These are phyloP conservation scores for Penicillium atrosanguineum DNA, from an alignment of 495 filamentous ascomycete genomes.

Conservation along the genomic window DNA sequence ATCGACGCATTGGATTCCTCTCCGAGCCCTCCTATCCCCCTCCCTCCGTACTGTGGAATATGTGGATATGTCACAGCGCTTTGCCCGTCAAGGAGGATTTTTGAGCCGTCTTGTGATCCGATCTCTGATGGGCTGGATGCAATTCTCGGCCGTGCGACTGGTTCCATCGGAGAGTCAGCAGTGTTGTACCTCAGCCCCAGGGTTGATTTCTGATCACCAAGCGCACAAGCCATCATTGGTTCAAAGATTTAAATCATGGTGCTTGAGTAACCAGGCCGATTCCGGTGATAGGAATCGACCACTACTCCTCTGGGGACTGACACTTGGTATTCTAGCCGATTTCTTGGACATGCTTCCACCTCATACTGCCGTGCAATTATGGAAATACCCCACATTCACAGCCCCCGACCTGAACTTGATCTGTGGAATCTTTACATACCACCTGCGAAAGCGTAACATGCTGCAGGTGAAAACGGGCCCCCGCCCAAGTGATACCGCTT, in stretches of 20 bases:
- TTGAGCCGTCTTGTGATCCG: slow-evolving; percentile 51
- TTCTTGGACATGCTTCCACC: slow-evolving; percentile 69
- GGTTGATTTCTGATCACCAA: slow-evolving; percentile 38
- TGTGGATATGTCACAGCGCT: slow-evolving; percentile 65
- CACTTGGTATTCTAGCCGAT: slow-evolving; percentile 68
- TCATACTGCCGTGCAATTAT: slow-evolving; percentile 58
- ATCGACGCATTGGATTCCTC: slow-evolving; percentile 74
- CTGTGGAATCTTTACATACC: slow-evolving; percentile 59
- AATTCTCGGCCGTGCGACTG: slow-evolving; percentile 67
- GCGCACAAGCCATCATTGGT: slow-evolving; percentile 15
- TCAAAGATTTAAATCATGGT: slow-evolving; percentile 31
- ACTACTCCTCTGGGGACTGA: slow-evolving; percentile 73
- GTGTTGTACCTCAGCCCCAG: slow-evolving; percentile 49
- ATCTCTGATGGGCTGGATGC: slow-evolving; percentile 63
- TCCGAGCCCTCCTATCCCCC: slow-evolving; percentile 62
- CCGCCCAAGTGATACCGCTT: slow-evolving; percentile 38
- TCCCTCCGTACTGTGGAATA: slow-evolving; percentile 59
- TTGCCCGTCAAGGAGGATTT: slow-evolving; percentile 50
- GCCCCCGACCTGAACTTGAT: slow-evolving; percentile 59
- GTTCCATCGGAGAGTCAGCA: slow-evolving; percentile 61
- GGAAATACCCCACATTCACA: slow-evolving; percentile 74
- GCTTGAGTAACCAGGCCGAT: slow-evolving; percentile 31
- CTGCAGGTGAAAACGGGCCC: slow-evolving; percentile 37
- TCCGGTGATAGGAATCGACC: slow-evolving; percentile 38
- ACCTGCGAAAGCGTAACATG: slow-evolving; percentile 56